phyloP scores from a whole-genome alignment of 2,329 filamentous ascomycete species.

The Trichoderma breve region DNA sequence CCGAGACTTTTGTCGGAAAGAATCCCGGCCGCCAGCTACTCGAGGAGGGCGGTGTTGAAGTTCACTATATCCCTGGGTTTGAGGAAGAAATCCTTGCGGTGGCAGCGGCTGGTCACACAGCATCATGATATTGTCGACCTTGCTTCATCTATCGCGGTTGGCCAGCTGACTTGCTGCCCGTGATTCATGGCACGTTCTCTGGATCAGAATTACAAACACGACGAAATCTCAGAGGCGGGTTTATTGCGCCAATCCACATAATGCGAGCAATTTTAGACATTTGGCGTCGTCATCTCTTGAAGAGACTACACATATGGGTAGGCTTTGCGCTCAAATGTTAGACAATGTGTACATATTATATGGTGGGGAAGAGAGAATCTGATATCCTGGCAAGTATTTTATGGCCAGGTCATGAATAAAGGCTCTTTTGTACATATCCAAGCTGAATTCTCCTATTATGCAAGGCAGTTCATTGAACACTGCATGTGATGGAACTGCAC shows the following conservation, averaged over 20 bases:
- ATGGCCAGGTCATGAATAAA: not conserved
- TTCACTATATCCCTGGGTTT: constrained; percentile 70
- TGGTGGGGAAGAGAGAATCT: not conserved
- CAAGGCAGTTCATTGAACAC: not conserved
- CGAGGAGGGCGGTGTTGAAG: constrained; percentile 68
- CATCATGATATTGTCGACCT: constrained; percentile 5
- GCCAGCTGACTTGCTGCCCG: constrained; percentile 3
- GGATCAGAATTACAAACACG: not conserved
- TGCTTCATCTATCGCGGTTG: not conserved
- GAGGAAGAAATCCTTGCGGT: constrained; percentile 78
- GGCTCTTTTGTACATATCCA: not conserved
- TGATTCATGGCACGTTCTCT: not conserved
- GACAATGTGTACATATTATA: not conserved
- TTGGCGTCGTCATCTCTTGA: not conserved
- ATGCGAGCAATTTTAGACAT: not conserved
- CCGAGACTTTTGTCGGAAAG: constrained; percentile 81
- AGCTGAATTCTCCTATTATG: not conserved
- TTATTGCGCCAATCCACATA: not conserved
- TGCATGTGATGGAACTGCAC: not conserved
- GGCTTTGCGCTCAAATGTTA: not conserved
- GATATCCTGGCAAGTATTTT: not conserved
- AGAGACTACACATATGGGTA: not conserved
- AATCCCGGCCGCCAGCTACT: constrained; percentile 74
- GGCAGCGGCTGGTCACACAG: constrained; percentile 74
- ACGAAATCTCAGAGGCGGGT: not conserved